A percentile compares a stretch with the other conserved stretches of the same genome.
Evolutionary conservation across 169 alveolate species (phyloP).

Genomic region (Amoebophrya sp.): DNA sequence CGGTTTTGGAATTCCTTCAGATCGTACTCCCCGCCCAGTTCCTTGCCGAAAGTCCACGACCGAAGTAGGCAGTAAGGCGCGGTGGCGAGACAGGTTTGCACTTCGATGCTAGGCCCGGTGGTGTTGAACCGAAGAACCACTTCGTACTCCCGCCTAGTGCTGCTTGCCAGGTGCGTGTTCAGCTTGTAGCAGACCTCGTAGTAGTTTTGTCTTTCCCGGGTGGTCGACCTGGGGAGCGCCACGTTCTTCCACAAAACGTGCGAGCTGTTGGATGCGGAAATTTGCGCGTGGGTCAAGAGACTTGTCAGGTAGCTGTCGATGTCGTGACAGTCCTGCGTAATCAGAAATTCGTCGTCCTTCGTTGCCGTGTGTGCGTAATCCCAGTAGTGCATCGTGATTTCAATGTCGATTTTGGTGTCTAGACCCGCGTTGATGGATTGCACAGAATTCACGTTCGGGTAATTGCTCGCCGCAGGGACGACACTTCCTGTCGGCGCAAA

Average conservation of each 20-base stretch:
- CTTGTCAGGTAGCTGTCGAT: not conserved
- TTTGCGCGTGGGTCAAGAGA: not conserved
- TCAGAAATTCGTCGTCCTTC: not conserved
- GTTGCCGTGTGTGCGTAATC: not conserved
- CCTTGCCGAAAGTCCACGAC: not conserved
- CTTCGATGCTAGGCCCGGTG: not conserved
- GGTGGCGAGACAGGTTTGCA: not conserved
- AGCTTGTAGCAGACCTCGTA: constrained; percentile 20
- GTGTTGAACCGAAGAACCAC: not conserved
- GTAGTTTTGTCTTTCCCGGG: not conserved
- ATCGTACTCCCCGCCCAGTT: not conserved
- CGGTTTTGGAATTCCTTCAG: not conserved
- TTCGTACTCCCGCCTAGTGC: not conserved
- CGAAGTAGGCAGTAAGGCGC: not conserved
- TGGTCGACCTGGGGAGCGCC: not conserved
- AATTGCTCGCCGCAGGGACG: not conserved
- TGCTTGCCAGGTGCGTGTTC: not conserved
- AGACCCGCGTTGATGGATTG: not conserved
- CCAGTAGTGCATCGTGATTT: not conserved
- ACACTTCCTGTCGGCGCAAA: not conserved
- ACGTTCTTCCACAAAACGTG: not conserved
- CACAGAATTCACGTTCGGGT: not conserved
- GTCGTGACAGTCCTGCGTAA: not conserved
- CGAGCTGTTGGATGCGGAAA: not conserved
- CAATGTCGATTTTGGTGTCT: not conserved